Evolutionary conservation across 768 basidiomycete genomes (phyloP).

Genomic region (Leccinum subgranulosum): DNA sequence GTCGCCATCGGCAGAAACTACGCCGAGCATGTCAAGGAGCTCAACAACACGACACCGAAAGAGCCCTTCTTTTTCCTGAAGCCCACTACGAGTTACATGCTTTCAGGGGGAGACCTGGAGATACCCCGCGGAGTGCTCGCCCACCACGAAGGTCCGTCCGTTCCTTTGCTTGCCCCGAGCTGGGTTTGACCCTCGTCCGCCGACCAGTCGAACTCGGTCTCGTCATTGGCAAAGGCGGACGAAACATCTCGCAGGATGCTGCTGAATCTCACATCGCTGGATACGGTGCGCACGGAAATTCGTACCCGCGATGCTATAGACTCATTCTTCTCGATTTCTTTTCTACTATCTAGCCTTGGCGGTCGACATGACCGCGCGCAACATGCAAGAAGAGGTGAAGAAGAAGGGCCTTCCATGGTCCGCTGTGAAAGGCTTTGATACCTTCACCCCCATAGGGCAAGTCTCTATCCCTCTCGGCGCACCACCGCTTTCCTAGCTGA

Average conservation of each 20-base stretch:
- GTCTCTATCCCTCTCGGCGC: conserved; percentile 3
- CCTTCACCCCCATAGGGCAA: conserved; percentile 90
- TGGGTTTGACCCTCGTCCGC: neutral
- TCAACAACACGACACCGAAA: conserved; percentile 79
- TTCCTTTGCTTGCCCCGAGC: neutral
- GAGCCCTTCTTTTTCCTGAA: conserved; percentile 99
- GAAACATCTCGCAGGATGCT: conserved; percentile 71
- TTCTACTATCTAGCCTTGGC: conserved; percentile 63
- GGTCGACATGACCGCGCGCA: conserved; percentile 95
- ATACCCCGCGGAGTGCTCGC: conserved; percentile 80
- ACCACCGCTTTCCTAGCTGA: neutral
- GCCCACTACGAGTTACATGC: conserved; percentile 86
- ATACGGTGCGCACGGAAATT: conserved; percentile 58
- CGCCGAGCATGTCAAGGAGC: conserved; percentile 85
- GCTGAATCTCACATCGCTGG: conserved; percentile 85
- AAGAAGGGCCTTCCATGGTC: conserved; percentile 96
- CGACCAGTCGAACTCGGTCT: conserved; percentile 87
- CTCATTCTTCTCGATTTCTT: neutral
- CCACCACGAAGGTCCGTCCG: conserved; percentile 88
- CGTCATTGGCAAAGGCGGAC: conserved; percentile 86
- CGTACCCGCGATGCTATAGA: neutral
- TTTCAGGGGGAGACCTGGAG: conserved; percentile 75
- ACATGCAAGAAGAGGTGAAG: conserved; percentile 91
- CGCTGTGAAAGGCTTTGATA: conserved; percentile 96
- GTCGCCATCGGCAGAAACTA: conserved; percentile 97